phyloP scores from a whole-genome alignment of 495 filamentous ascomycete species.

The Trichoderma erinaceum region DNA sequence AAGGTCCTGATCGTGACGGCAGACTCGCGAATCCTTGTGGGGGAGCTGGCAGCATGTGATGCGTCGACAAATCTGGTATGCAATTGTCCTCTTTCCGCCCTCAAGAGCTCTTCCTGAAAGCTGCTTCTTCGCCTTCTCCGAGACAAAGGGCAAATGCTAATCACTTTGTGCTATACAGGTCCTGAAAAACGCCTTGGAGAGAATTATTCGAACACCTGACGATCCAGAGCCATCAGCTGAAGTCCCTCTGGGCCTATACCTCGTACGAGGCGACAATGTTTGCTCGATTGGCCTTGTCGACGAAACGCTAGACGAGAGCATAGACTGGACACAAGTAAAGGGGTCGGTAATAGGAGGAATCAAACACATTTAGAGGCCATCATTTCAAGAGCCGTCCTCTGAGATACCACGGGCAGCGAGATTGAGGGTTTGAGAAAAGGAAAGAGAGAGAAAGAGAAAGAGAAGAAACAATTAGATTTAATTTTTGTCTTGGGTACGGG shows the following conservation, averaged over 20 bases:
- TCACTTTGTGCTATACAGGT: constrained; percentile 38
- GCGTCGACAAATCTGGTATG: constrained; percentile 81
- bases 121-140: neutral
- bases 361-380: constrained; percentile 48
- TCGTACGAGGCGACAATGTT: constrained; percentile 92
- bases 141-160: constrained; percentile 1
- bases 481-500: neutral
- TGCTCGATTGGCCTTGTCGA: constrained; percentile 86
- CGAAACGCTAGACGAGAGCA: constrained; percentile 76
- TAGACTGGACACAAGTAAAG: constrained; percentile 86
- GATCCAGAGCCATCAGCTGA: constrained; percentile 75
- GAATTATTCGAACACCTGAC: constrained; percentile 78
- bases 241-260: constrained; percentile 78
- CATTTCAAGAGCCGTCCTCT: neutral
- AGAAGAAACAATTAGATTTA: neutral
- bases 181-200: constrained; percentile 75
- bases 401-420: neutral
- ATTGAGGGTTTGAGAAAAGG: neutral
- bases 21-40: constrained; percentile 84
- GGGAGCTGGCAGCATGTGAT: constrained; percentile 79
- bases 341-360: constrained; percentile 77
- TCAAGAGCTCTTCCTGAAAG: neutral
- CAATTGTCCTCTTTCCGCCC: constrained; percentile 6
- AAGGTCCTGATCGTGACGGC: constrained; percentile 87
- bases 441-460: neutral